phyloP scores from a whole-genome alignment of 2,329 filamentous ascomycete genomes.

The Monosporascus sp. region DNA sequence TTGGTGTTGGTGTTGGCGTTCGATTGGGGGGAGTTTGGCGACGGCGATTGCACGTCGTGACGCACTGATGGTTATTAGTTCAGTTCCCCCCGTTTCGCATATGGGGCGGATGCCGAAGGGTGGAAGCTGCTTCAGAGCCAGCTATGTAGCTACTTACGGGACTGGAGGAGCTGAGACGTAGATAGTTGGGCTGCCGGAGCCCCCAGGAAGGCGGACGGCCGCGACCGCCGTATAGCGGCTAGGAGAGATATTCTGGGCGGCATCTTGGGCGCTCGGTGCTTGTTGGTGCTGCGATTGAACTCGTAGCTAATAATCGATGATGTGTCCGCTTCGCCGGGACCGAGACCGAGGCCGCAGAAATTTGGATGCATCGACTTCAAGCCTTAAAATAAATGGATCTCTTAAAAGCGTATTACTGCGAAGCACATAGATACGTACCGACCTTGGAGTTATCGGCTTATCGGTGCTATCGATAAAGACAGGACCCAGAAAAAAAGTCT shows the following conservation, averaged over 20 bases:
- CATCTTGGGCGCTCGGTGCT: slow-evolving; percentile 30
- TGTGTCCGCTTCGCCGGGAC: too few relatives aligned
- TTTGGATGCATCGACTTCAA: not conserved
- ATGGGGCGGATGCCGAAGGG: not conserved
- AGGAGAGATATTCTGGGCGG: slow-evolving; percentile 33
- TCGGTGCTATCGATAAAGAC: not conserved
- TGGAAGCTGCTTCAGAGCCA: not conserved
- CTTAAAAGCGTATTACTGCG: too few relatives aligned
- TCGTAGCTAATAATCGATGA: not conserved
- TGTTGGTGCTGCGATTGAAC: not conserved
- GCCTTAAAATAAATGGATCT: not conserved
- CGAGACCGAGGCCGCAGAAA: slow-evolving; percentile 1
- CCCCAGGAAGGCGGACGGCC: slow-evolving; percentile 13
- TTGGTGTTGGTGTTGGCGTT: not conserved
- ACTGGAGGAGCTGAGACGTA: slow-evolving; percentile 15
- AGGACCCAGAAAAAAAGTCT: not conserved
- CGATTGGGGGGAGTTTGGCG: not conserved
- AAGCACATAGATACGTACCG: not conserved
- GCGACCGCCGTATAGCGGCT: slow-evolving; percentile 19
- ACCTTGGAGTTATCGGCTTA: not conserved
- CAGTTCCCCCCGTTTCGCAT: not conserved
- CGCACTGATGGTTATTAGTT: slow-evolving; percentile 11
- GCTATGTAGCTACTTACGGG: slow-evolving; percentile 13
- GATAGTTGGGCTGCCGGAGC: slow-evolving; percentile 20
- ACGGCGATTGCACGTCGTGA: slow-evolving; percentile 6